Conservation (phyloP, 352 stramenopile genomes). For the Globisporangium iwayamae region DNA sequence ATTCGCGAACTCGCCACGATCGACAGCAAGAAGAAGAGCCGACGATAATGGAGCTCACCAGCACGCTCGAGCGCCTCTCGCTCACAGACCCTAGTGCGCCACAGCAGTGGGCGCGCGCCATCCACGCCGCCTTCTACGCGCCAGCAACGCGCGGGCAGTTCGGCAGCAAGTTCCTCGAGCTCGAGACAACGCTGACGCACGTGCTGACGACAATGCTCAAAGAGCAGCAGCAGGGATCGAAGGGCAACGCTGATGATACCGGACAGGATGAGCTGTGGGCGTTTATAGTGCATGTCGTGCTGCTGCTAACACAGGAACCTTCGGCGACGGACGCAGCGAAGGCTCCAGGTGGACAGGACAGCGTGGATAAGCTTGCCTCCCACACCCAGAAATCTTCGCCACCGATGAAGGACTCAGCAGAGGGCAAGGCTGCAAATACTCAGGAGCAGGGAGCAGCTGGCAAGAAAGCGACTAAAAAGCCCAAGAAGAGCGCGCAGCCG, state of each 20-base stretch:
- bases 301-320: conserved; percentile 28
- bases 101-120: conserved; percentile 21
- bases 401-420: too few species aligned
- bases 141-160: conserved; percentile 13
- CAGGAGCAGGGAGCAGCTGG: neutral
- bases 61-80: conserved; percentile 8
- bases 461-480: conserved; percentile 17
- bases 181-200: conserved; percentile 33
- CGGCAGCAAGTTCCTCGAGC: conserved; percentile 47
- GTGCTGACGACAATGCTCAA: conserved; percentile 16
- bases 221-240: conserved; percentile 9
- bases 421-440: neutral
- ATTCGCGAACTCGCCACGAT: neutral
- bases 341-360: neutral
- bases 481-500: conserved; percentile 38
- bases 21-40: neutral
- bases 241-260: neutral
- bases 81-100: neutral
- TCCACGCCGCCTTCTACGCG: conserved; percentile 33
- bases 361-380: neutral
- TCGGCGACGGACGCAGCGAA: neutral
- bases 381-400: neutral
- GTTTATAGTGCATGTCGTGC: conserved; percentile 37
- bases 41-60: conserved; percentile 1
- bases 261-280: conserved; percentile 23